Base-by-base conservation (phyloP, 805 yeast genomes). In the Sugiyamaella valdiviana region DNA sequence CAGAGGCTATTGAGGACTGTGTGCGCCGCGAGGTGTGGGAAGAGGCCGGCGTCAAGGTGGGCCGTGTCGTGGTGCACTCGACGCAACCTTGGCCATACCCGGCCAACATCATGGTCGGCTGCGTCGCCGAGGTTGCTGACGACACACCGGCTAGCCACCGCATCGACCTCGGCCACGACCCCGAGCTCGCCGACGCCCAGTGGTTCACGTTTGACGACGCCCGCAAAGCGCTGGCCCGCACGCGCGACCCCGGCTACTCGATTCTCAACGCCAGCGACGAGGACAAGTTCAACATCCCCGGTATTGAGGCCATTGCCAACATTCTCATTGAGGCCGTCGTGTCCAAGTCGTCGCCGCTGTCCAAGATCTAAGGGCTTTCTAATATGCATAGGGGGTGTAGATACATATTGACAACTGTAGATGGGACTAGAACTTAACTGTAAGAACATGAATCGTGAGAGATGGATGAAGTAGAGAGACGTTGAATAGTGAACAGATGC, bases 31-130 rank as follows among this genome's bases (percentile, higher is more conserved):
- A 91, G 64, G 83, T 86, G 24, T 90, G 93, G 88, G 99, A 91
- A 64, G 99, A 91, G 65, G 83, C 97, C 4, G 99, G 99, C 6
- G 84, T 88, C 32, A 73, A 67, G 46, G 80, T 74, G 23, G 68
- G 69, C 12, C 64, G 75, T 2, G 83, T 91, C 23, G 66, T 73
- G 45, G 74, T 91, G 46, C 67, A 83, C 19, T 72, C 80, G 57
- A 78, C 93, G 10, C 98, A 91, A 67, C 98, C 99, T 2, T 91
- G 99, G 99, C 99, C 99, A 15, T 91, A 82, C 65, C 98, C 98
- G 1, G 89, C 87, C 0, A 88, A 83, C 63, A 67, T 91, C 58
- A 91, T 91, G 98, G 76, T 91, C 56, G 98, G 98, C 7, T 90
- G 97, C 64, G 64, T 89, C 47, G 96, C 76, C 29, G 93, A 87